phyloP scores from a whole-genome alignment of 306 rosid genomes.

The Ceratonia siliqua region DNA sequence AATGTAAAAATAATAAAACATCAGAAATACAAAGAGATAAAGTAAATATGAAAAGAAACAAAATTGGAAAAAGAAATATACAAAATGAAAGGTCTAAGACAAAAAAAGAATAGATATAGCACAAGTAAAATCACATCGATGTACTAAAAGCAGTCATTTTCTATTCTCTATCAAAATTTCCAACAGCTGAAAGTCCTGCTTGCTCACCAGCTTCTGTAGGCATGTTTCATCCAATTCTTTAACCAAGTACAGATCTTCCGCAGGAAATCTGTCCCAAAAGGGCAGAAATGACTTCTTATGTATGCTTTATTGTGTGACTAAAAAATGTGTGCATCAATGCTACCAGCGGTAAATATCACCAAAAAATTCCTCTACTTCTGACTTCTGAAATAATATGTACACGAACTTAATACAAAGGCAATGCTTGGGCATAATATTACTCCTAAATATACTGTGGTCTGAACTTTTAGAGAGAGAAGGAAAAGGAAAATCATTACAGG shows the following conservation, averaged over 20 bases:
- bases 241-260: conserved; percentile 37
- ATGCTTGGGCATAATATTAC: not conserved
- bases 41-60: conserved; percentile 34
- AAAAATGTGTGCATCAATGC: conserved; percentile 38
- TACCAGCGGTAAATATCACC: conserved; percentile 41
- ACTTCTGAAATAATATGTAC: conserved; percentile 45
- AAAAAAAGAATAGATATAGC: conserved; percentile 39
- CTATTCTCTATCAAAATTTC: conserved; percentile 54
- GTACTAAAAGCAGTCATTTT: conserved; percentile 37
- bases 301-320: conserved; percentile 42
- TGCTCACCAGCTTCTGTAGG: conserved; percentile 43
- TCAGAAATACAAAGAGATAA: conserved; percentile 18
- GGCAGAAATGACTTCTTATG: conserved; percentile 33
- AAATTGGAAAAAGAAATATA: not conserved
- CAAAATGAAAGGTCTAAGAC: conserved; percentile 30
- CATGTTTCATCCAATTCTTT: conserved; percentile 40
- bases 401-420: conserved; percentile 18
- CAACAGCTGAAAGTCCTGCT: conserved; percentile 42
- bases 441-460: too few species aligned
- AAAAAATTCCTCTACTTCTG: conserved; percentile 36
- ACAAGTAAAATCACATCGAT: conserved; percentile 38
- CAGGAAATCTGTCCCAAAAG: conserved; percentile 38
- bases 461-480: not conserved
- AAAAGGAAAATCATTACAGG: conserved; percentile 17
- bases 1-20: conserved; percentile 41